Evolutionary conservation across 2,329 filamentous ascomycete species (phyloP), one percentile per base, ranked within the genome.

Genomic region (Ophiostoma ips): DNA sequence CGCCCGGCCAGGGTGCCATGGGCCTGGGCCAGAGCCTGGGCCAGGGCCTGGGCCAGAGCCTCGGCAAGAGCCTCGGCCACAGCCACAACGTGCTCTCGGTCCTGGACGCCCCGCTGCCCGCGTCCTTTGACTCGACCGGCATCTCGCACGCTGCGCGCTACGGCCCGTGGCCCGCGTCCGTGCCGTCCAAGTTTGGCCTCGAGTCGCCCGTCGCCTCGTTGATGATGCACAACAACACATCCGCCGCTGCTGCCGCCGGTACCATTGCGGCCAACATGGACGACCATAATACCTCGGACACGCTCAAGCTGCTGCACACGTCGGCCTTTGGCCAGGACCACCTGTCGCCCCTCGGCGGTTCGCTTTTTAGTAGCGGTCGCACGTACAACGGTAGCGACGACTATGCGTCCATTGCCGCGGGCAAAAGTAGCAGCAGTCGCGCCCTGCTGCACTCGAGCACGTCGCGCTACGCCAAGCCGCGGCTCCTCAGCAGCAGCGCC

Each of bases 91-190:
- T 76, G 3, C 64, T 95, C n/a, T 92, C 86, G n/a, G 86, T 94
- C 13, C 76, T 95, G 55, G 90, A 96, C 67, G 92, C 88, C 2
- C 88, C 87, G 15, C 76, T 96, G 9, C 92, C 92, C 1, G 87
- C 89, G 9, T 96, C 90, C 0, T 95, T 96, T 63, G 92, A 96
- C 66, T 94, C 88, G 59, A 92, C 95, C 61, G 90, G 89, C 46
- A 86, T 95, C 49, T 95, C 89, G 11, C 86, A 90, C 63, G 88
- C 87, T 55, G 89, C 90, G 16, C 80, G 87, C 53, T 88, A 89
- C 63, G 92, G 86, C 0, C 87, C 89, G 0, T 88, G 94, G 65
- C 89, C 90, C 8, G 87, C 89, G 0, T 96, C 90, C 0, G 85
- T 96, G 11, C 92, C 92, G 10, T 86, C 87, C 48, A 87, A 90